phyloP scores from a whole-genome alignment of 192 early-diverging fungal species.

The Coemansia sp. region DNA sequence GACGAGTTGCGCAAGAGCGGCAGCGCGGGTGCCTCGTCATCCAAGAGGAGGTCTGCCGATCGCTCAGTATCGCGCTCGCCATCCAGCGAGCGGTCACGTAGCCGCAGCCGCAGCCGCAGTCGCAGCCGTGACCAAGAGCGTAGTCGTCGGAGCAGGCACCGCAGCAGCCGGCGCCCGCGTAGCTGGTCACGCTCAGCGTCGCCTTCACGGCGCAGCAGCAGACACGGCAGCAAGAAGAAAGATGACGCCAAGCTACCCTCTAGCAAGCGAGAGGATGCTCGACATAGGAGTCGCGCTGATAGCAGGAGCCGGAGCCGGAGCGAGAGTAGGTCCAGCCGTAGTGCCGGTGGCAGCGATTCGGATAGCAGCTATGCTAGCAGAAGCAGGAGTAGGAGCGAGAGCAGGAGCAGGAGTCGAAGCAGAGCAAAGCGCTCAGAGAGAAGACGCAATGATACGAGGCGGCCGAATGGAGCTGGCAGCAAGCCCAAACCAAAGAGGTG shows the following conservation, averaged over 20 bases:
- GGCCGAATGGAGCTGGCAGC: constrained; percentile 3
- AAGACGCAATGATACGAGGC: not conserved
- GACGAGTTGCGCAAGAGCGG: constrained; percentile 3
- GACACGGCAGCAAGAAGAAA: constrained; percentile 17
- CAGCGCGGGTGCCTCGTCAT: not conserved
- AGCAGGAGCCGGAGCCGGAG: constrained; percentile 11
- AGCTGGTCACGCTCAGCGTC: constrained; percentile 25
- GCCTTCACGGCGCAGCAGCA: constrained; percentile 17
- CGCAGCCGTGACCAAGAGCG: constrained; percentile 16
- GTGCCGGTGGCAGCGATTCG: constrained; percentile 19
- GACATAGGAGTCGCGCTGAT: constrained; percentile 2
- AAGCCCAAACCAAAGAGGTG: not conserved
- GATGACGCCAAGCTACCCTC: constrained; percentile 6
- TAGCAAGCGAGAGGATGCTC: not conserved
- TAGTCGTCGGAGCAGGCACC: constrained; percentile 6
- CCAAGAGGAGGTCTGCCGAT: constrained; percentile 14
- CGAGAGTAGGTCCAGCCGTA: constrained; percentile 1
- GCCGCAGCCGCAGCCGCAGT: constrained; percentile 12
- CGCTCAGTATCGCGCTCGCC: constrained; percentile 16
- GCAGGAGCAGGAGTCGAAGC: constrained; percentile 20
- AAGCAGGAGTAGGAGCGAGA: constrained; percentile 13
- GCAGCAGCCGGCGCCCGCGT: constrained; percentile 20
- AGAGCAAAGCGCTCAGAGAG: constrained; percentile 1
- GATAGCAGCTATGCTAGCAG: constrained; percentile 9
- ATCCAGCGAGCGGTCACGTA: constrained; percentile 17